phyloP scores from a whole-genome alignment of 495 filamentous ascomycete genomes.

The Xylaria flabelliformis region DNA sequence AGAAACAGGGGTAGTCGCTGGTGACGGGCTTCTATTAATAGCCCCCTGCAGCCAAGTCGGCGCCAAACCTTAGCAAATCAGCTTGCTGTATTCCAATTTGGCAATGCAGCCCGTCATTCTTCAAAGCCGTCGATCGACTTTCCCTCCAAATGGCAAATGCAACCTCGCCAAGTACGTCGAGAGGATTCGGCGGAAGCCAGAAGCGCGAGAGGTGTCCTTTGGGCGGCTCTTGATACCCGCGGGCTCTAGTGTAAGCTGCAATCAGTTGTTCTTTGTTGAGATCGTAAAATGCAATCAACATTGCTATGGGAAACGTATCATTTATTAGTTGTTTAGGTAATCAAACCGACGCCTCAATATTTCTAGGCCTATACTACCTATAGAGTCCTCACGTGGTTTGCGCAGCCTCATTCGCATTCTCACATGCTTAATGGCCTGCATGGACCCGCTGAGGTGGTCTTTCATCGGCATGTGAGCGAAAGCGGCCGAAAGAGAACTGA shows the following conservation, averaged over 20 bases:
- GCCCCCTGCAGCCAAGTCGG: constrained; percentile 39
- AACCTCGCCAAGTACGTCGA: constrained; percentile 29
- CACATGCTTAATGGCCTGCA: constrained; percentile 10
- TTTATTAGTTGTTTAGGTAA: neutral
- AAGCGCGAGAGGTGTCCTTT: constrained; percentile 23
- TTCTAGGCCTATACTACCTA: neutral
- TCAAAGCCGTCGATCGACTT: constrained; percentile 33
- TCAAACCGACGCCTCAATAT: neutral
- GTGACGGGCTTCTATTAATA: constrained; percentile 42
- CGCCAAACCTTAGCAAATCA: constrained; percentile 42
- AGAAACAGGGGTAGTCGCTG: constrained; percentile 32
- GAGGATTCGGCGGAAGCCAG: constrained; percentile 17
- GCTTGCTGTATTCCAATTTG: constrained; percentile 35
- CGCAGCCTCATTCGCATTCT: constrained; percentile 21
- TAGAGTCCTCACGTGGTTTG: constrained; percentile 15
- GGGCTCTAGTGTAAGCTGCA: neutral
- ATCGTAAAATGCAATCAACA: neutral
- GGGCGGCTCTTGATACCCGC: constrained; percentile 24
- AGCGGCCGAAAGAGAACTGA: constrained; percentile 12
- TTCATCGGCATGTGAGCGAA: constrained; percentile 23
- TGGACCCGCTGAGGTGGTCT: constrained; percentile 17
- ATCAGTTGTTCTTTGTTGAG: neutral
- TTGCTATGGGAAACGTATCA: neutral
- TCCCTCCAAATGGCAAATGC: constrained; percentile 28
- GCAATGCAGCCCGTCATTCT: constrained; percentile 42